Evolutionary conservation across 2,329 filamentous ascomycete species (phyloP).

Genomic region (Penicillium oxalicum): DNA sequence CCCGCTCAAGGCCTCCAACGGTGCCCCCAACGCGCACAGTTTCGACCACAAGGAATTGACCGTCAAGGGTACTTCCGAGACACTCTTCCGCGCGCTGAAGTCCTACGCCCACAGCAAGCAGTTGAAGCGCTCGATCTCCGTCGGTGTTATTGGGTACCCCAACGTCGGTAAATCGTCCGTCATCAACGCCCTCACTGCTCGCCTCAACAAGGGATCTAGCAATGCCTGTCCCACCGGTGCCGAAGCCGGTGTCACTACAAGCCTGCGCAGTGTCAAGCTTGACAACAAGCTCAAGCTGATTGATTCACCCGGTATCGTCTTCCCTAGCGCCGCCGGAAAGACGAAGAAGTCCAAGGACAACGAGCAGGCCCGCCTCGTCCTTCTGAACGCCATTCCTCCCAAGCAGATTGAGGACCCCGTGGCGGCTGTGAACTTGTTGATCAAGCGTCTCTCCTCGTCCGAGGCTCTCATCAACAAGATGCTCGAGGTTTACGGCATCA

Average conservation of each 20-base stretch:
- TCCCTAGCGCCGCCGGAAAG: conserved; percentile 57
- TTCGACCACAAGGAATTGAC: conserved; percentile 91
- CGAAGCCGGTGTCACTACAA: conserved; percentile 87
- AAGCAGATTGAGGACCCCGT: conserved; percentile 92
- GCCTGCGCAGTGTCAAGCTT: conserved; percentile 82
- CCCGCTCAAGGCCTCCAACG: conserved; percentile 75
- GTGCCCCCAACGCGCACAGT: conserved; percentile 77
- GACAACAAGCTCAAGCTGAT: conserved; percentile 91
- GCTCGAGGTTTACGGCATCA: conserved; percentile 75
- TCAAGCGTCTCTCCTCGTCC: conserved; percentile 69
- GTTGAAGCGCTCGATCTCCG: conserved; percentile 81
- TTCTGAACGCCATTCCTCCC: conserved; percentile 86
- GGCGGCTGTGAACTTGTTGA: conserved; percentile 76
- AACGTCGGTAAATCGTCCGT: conserved; percentile 96
- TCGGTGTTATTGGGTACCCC: conserved; percentile 90
- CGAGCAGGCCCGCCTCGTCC: conserved; percentile 72
- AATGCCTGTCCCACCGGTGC: conserved; percentile 80
- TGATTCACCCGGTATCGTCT: conserved; percentile 91
- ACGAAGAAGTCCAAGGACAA: conserved; percentile 58
- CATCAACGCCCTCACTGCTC: conserved; percentile 82
- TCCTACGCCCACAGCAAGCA: conserved; percentile 76
- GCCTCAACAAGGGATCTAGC: conserved; percentile 58
- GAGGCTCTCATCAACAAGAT: conserved; percentile 72
- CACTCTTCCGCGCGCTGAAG: conserved; percentile 84
- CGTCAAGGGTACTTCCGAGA: conserved; percentile 75